Evolutionary conservation across 352 stramenopile genomes (phyloP), one percentile per base, ranked within the genome.

Genomic region (Phytopythium cucurbitacearum): DNA sequence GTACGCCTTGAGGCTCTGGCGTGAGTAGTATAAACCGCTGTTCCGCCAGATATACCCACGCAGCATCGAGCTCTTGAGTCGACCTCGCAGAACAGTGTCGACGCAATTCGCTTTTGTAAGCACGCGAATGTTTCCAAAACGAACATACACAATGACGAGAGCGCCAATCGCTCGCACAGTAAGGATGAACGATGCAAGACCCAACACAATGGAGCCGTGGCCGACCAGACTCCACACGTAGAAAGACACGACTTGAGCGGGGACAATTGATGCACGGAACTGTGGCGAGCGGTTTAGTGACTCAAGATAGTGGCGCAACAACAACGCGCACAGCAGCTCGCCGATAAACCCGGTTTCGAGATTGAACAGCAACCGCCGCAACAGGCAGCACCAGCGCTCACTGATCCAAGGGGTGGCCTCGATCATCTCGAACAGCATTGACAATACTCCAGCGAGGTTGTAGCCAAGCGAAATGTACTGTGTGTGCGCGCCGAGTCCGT

Each of bases 381-480:
- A n/a, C 3, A 65, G 6, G 43, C 60, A 63, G 28, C 53, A 57
- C 7, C 47, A 11, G 15, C 47, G 40, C 32, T 64, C 53, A 8
- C 38, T 40, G 39, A 73, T 34, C 57, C 60, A 73, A 4, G 46
- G 46, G 34, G 65, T 69, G 0, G 57, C 61, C 57, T 71, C 66
- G 13, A 71, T 2, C 49, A 74, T 71, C 37, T 69, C 66, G 21
- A 69, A 74, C 32, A 67, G 49, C 55, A 74, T 61, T 16, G 66
- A 71, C 45, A 74, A 53, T 7, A 74, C 49, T 32, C 66, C 57
- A 0, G 62, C 64, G 6, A 74, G 43, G 21, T 74, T 74, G 48
- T 74, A 74, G 42, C 66, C 53, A 12, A 71, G 37, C 8, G 66
- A 74, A 43, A 69, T 64, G n/a, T 71, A 74, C 56, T 71, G 66